Conservation (phyloP, 768 basidiomycete species). For the Pulveroboletus sp. region DNA sequence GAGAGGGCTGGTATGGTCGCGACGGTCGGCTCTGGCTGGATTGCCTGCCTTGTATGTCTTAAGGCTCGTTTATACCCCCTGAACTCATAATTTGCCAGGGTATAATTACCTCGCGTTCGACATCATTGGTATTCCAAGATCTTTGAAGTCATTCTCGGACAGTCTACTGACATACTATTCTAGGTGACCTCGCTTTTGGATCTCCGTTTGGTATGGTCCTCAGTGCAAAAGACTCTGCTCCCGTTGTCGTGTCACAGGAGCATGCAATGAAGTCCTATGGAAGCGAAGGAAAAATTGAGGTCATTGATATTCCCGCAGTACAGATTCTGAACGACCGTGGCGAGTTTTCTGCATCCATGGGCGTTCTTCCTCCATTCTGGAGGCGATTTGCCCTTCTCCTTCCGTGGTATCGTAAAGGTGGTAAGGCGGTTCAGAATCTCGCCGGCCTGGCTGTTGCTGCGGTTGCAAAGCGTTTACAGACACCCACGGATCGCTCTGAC, state of each 20-base stretch:
- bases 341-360: constrained; percentile 81
- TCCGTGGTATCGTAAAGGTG: constrained; percentile 75
- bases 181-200: constrained; percentile 75
- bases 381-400: constrained; percentile 58
- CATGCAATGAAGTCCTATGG: constrained; percentile 56
- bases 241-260: constrained; percentile 55
- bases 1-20: constrained; percentile 58
- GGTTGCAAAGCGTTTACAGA: constrained; percentile 68
- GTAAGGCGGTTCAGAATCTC: constrained; percentile 61
- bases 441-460: constrained; percentile 78
- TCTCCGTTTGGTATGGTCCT: constrained; percentile 86
- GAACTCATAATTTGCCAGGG: constrained; percentile 33
- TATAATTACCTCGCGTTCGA: constrained; percentile 65
- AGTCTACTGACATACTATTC: not conserved
- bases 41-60: constrained; percentile 59
- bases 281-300: constrained; percentile 39
- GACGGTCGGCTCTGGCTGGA: constrained; percentile 70
- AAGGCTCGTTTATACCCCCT: not conserved
- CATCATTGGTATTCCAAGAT: constrained; percentile 53
- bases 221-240: constrained; percentile 65
- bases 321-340: constrained; percentile 85
- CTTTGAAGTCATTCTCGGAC: not conserved
- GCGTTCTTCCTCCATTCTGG: constrained; percentile 67
- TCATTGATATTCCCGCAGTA: constrained; percentile 69
- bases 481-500: constrained; percentile 71